Evolutionary conservation across 192 early-diverging fungal species (phyloP), one percentile per base, ranked within the genome.

Genomic region (Rhizophagus sp.): DNA sequence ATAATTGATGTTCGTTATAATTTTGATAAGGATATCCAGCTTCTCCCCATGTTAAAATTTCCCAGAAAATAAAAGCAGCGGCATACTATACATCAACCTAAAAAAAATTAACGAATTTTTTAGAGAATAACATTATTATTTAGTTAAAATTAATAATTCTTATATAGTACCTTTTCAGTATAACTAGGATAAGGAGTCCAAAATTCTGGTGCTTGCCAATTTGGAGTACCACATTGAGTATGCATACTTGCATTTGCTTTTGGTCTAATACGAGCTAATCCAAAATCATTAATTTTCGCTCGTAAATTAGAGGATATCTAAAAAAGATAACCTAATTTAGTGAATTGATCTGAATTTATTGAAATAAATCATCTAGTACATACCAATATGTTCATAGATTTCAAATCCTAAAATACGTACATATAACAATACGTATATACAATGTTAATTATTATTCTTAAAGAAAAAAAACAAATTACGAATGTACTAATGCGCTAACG

Each of bases 241-340:
- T 94, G 93, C 81, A 93, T 88, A 39, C 89, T 88, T 24, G 91
- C 88, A 65, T 90, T 92, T 76, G 91, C 89, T 24, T 87, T 88
- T 39, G 92, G 89, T 3, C 93, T 87, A 76, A 94, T 94, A 6
- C 93, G 90, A 9, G 93, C 93, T 50, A 94, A 80, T n/a, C 93
- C 93, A 88, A 94, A 94, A 78, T 94, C 93, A 75, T 94, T 94
- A 36, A 94, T 92, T 81, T 94, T 94, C 50, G 93, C 93, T 22
- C 91, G 83, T 73, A 91, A 86, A 75, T 93, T 88, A 1, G 84
- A 71, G 6, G 88, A 85, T 44, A 88, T 88, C 85, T 88, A 74
- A 34, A 19, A 7, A 74, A 73, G 2, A 72, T 33, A 39, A 61
- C 2, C 1, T 17, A n/a, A 15, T 11, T 24, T 49, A 64, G 49